These are phyloP conservation scores for Arachis monticola DNA, from an alignment of 331 rosid genomes.

Conservation along the genomic window DNA sequence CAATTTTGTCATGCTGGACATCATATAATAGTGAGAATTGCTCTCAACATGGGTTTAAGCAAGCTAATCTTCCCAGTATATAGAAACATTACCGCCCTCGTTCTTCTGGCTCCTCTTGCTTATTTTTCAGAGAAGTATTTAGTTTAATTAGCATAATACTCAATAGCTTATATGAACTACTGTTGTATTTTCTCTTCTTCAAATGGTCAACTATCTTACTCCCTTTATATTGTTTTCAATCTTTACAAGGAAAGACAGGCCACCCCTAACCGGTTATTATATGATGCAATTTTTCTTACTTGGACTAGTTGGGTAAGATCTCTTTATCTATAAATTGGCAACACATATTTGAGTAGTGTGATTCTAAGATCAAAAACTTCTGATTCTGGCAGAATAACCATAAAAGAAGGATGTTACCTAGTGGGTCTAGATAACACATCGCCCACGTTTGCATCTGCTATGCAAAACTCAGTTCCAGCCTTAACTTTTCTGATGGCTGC, in stretches of 20 bases:
- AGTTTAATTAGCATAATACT: conserved; percentile 17
- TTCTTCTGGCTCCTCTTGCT: conserved; percentile 65
- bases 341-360: conserved; percentile 3
- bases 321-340: neutral
- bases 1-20: conserved; percentile 73
- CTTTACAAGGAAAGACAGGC: conserved; percentile 70
- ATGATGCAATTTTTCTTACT: conserved; percentile 67
- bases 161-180: neutral
- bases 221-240: neutral
- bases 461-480: conserved; percentile 78
- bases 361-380: conserved; percentile 3
- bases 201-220: conserved; percentile 25
- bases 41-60: conserved; percentile 72
- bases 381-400: conserved; percentile 62
- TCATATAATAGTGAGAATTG: conserved; percentile 66
- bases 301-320: conserved; percentile 74
- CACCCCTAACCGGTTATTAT: conserved; percentile 49
- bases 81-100: conserved; percentile 65
- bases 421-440: conserved; percentile 75
- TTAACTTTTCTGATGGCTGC: conserved; percentile 82
- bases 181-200: neutral
- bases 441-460: conserved; percentile 73
- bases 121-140: conserved; percentile 70
- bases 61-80: conserved; percentile 77
- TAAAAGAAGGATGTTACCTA: conserved; percentile 75